Evolutionary conservation across 345 rosid genomes (phyloP).

Genomic region (Cardamine resedifolia): DNA sequence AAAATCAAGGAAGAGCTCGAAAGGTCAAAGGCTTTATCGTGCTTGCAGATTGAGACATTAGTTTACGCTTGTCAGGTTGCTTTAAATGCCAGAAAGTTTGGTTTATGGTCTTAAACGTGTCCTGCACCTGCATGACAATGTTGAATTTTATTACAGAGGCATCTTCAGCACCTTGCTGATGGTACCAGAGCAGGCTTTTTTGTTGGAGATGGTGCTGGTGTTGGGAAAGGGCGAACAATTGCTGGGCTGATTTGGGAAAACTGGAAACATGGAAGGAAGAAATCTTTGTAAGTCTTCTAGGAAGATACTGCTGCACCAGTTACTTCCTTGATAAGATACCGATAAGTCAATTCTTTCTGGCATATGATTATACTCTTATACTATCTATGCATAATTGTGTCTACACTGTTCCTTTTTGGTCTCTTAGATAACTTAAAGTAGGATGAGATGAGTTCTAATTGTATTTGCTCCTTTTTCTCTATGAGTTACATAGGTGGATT

Average conservation of each 20-base stretch:
- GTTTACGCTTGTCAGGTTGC: slow-evolving; percentile 95
- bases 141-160: slow-evolving; percentile 61
- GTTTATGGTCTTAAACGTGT: slow-evolving; percentile 26
- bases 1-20: slow-evolving; percentile 76
- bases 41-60: slow-evolving; percentile 98
- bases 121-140: slow-evolving; percentile 30
- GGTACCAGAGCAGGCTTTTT: slow-evolving; percentile 92
- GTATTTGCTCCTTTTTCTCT: slow-evolving; percentile 21
- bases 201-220: slow-evolving; percentile 99
- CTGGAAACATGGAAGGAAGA: slow-evolving; percentile 82
- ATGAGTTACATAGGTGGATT: slow-evolving; percentile 76
- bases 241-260: slow-evolving; percentile 98
- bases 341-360: not conserved
- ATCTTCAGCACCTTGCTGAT: slow-evolving; percentile 85
- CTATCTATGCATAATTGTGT: slow-evolving; percentile 11
- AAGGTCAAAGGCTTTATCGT: slow-evolving; percentile 71
- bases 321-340: slow-evolving; percentile 9
- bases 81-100: slow-evolving; percentile 32
- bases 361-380: slow-evolving; percentile 12
- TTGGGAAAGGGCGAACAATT: slow-evolving; percentile 97
- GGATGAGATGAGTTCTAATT: slow-evolving; percentile 11
- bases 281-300: slow-evolving; percentile 68
- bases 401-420: not conserved
- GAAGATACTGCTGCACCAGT: not conserved
- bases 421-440: not conserved